These are phyloP conservation scores for Serendipita sp. DNA, from an alignment of 768 basidiomycete genomes.

Conservation along the genomic window DNA sequence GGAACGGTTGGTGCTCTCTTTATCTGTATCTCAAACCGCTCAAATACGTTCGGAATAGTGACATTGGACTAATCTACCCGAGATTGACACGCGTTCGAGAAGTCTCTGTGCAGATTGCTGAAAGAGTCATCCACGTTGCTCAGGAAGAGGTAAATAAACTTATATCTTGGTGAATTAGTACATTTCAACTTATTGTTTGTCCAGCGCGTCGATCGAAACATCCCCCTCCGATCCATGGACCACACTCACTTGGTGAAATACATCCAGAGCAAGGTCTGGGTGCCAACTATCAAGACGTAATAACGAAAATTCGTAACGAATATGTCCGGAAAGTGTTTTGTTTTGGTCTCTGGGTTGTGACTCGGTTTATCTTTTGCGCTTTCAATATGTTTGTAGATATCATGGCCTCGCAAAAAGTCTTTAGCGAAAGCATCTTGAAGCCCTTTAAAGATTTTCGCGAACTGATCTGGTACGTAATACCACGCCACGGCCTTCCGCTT, in stretches of 20 bases:
- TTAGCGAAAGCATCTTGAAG: too few species aligned
- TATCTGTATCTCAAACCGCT: neutral
- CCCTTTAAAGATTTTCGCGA: too few species aligned
- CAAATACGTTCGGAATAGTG: neutral
- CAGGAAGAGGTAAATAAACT: slow-evolving; percentile 41
- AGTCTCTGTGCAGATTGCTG: slow-evolving; percentile 62
- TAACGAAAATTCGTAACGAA: too few species aligned
- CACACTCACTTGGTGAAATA: slow-evolving; percentile 37
- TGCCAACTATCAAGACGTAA: too few species aligned
- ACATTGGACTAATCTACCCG: slow-evolving; percentile 58
- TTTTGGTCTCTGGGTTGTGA: too few species aligned
- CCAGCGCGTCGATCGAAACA: slow-evolving; percentile 39
- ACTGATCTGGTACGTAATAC: too few species aligned
- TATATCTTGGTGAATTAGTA: neutral
- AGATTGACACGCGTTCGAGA: slow-evolving; percentile 71
- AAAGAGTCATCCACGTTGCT: slow-evolving; percentile 59
- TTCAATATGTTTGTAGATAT: too few species aligned
- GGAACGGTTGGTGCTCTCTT: slow-evolving; percentile 31
- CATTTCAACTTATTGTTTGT: slow-evolving; percentile 5
- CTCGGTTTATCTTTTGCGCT: too few species aligned
- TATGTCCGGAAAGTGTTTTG: too few species aligned
- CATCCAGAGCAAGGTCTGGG: slow-evolving; percentile 10
- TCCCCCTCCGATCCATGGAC: slow-evolving; percentile 36
- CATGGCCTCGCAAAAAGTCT: too few species aligned
- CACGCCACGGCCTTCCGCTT: too few species aligned